Base-by-base conservation (phyloP, 1,139 yeast genomes). In the Kodamaea derodonti region DNA sequence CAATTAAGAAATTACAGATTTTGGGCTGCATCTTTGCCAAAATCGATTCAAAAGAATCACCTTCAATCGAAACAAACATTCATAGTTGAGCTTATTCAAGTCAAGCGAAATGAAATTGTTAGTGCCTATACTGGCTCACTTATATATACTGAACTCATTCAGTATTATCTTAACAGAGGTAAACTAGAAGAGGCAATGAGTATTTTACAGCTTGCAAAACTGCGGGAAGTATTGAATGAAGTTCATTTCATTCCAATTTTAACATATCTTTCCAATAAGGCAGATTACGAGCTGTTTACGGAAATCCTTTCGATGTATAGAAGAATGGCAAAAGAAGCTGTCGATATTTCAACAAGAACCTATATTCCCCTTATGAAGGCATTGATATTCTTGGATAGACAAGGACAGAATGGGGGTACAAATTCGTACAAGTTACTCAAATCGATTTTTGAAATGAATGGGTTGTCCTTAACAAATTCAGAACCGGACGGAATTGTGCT, bases 351-450 rank as follows among this genome's bases (percentile, higher is more conserved):
- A 8, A 54, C 75, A 0, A 51, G 52, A 14, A 58, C 75, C 0
- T 69, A 75, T 38, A 57, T 56, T 24, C 60, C 54, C 41, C 46
- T 75, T 36, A 57, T 75, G 46, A 56, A 60, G 32, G 62, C 80
- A 0, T 56, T 74, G 14, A 56, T 72, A 6, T 57, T 57, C 38
- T 47, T 62, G 31, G 75, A 72, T 40, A 41, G 60, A 14, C 47
- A 47, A 32, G 51, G 52, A 28, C 44, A 52, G 3, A 51, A 49
- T 14, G 51, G 47, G 13, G 58, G 47, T 32, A 43, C 40, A 4
- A 60, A 58, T 37, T 58, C 70, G 1, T 51, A 41, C 32, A 56
- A 54, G 36, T 46, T 67, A 15, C 46, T 67, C 35, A 48, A 51
- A 33, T 58, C 68, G 3, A 54, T 66, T 9, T 52, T 65, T 31